phyloP scores from a whole-genome alignment of 352 stramenopile species.

The Globisporangium ultimum region DNA sequence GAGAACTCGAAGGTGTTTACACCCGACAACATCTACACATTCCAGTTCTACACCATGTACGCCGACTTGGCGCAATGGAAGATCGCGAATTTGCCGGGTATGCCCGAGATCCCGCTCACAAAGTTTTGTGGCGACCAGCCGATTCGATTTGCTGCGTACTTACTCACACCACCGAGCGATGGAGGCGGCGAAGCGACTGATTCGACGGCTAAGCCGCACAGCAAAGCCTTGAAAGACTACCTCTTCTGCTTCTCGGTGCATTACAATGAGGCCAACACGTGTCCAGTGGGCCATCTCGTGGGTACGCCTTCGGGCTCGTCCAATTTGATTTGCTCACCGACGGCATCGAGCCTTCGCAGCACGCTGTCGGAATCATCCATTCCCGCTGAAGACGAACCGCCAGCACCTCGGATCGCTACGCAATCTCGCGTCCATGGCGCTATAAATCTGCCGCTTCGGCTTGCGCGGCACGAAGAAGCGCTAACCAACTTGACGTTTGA shows the following conservation, averaged over 20 bases:
- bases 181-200: not conserved
- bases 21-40: constrained; percentile 46
- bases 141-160: constrained; percentile 44
- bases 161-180: constrained; percentile 12
- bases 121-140: constrained; percentile 30
- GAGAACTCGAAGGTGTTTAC: constrained; percentile 21
- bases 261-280: constrained; percentile 15
- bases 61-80: constrained; percentile 42
- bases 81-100: constrained; percentile 38
- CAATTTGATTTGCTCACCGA: constrained; percentile 9
- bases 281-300: not conserved
- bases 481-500: constrained; percentile 46
- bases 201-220: constrained; percentile 16
- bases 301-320: not conserved
- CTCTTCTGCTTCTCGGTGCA: constrained; percentile 53
- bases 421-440: not conserved
- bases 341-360: constrained; percentile 9
- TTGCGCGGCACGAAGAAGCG: constrained; percentile 22
- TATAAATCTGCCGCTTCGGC: constrained; percentile 8
- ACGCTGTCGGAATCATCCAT: not conserved
- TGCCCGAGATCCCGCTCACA: constrained; percentile 36
- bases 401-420: not conserved
- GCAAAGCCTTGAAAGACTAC: constrained; percentile 28
- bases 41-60: constrained; percentile 58
- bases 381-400: not conserved